Evolutionary conservation across 2,329 filamentous ascomycete genomes (phyloP), one percentile per base, ranked within the genome.

Genomic region (Fusarium praegraminearum): DNA sequence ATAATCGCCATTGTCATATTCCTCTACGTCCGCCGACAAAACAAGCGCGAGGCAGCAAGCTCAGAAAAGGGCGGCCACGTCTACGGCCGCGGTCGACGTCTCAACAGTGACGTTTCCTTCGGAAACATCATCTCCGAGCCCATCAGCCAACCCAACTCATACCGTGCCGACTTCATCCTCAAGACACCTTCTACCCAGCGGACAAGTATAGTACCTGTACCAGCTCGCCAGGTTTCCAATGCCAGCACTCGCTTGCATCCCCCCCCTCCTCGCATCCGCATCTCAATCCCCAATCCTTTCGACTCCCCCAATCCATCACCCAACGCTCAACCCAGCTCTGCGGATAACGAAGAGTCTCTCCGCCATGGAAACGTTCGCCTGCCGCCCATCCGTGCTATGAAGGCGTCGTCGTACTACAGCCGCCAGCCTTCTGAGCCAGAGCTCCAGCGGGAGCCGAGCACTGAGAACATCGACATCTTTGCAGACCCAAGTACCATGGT

Each of bases 71-170:
- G 66, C 32, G 55, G 59, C 11, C 56, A 60, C 13, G 45, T 68
- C 28, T 70, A 73, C 26, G 62, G 57, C 36, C 57, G 49, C n/a
- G 58, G 35, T 22, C 33, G 53, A 51, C 69, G 46, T 47, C 69
- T 60, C 61, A 73, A 69, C 62, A 77, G 70, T 52, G 67, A 72
- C 12, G 69, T 69, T 41, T 71, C 69, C n/a, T 71, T 75, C 43
- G 70, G 73, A 43, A 84, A 84, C 71, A 82, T 88, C 72, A 84
- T 90, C 70, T 89, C 86, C 66, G 84, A 89, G 72, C 82, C 90
- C 62, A 82, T 90, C 60, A 79, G 85, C 47, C 76, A 79, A 57
- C 72, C 78, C 24, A 78, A 80, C 71, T 76, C 77, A 38, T 79
- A 84, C 62, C 83, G 86, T 54, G 83, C 82, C 38, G 87, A 89